Conservation (phyloP, 2,329 filamentous ascomycete species). For the Curvularia lunata region DNA sequence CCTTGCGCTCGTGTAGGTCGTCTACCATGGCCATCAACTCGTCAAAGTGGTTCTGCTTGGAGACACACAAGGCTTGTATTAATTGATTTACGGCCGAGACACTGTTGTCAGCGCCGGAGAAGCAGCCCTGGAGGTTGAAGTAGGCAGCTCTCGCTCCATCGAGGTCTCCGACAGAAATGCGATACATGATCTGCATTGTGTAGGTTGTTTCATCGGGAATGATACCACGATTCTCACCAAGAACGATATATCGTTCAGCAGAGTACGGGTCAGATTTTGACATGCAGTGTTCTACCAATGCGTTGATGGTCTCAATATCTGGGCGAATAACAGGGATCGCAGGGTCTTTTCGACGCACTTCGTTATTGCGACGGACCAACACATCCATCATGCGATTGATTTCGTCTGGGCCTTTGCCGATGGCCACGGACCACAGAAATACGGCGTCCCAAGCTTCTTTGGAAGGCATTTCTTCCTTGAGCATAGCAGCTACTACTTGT, state of each 20-base stretch:
- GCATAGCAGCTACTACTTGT: slow-evolving; percentile 53
- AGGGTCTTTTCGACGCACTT: slow-evolving; percentile 49
- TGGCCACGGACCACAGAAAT: slow-evolving; percentile 76
- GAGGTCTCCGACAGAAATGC: slow-evolving; percentile 74
- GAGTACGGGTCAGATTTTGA: slow-evolving; percentile 72
- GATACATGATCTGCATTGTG: slow-evolving; percentile 76
- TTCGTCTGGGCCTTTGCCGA: slow-evolving; percentile 74
- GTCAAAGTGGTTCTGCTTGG: slow-evolving; percentile 68
- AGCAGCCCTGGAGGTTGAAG: slow-evolving; percentile 64
- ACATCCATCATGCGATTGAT: slow-evolving; percentile 74
- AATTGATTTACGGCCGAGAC: slow-evolving; percentile 72
- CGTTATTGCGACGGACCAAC: slow-evolving; percentile 61
- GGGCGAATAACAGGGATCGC: slow-evolving; percentile 53
- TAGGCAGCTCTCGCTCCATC: slow-evolving; percentile 72
- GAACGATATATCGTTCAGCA: slow-evolving; percentile 73
- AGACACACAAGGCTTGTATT: slow-evolving; percentile 70
- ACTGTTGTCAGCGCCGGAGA: slow-evolving; percentile 65
- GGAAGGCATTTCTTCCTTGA: slow-evolving; percentile 33
- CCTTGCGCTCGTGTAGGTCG: slow-evolving; percentile 72
- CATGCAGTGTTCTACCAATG: slow-evolving; percentile 74
- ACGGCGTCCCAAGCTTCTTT: slow-evolving; percentile 73
- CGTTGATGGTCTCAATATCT: slow-evolving; percentile 76
- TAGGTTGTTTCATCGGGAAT: slow-evolving; percentile 72
- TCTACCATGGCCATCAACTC: slow-evolving; percentile 75
- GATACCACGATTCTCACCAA: slow-evolving; percentile 71